A percentile compares a stretch with the other conserved stretches of the same genome.
Evolutionary conservation across 2,329 filamentous ascomycete species (phyloP).

Genomic region (Monosporascus sp.): DNA sequence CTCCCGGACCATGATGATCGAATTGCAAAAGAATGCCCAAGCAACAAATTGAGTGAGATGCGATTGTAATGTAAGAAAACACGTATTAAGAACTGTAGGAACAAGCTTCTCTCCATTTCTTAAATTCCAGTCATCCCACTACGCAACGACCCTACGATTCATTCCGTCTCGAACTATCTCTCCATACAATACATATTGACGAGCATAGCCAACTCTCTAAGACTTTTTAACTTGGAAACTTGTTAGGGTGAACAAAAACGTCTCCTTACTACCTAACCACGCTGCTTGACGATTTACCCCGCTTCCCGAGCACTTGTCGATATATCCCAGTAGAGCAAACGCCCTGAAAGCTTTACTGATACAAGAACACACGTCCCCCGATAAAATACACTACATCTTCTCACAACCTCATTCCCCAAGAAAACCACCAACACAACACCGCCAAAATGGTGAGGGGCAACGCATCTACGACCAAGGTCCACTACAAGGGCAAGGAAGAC

Average conservation of each 20-base stretch:
- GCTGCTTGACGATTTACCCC: not conserved
- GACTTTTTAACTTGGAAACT: not conserved
- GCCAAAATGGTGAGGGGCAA: constrained; percentile 66
- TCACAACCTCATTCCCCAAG: constrained; percentile 2
- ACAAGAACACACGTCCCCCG: constrained; percentile 2
- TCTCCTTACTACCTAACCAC: not conserved
- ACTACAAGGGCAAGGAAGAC: constrained; percentile 68
- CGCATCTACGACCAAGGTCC: constrained; percentile 66
- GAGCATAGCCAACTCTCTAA: not conserved
- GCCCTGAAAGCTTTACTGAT: not conserved
- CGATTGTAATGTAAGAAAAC: not conserved
- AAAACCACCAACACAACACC: constrained; percentile 7
- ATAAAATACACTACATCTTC: constrained; percentile 5
- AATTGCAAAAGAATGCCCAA: not conserved
- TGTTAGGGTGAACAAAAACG: not conserved
- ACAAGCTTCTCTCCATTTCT: too few species aligned
- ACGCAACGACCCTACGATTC: not conserved
- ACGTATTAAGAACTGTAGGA: not conserved
- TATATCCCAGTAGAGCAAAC: constrained; percentile 1
- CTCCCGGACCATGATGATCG: not conserved
- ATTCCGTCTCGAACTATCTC: not conserved
- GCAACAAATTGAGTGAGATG: not conserved
- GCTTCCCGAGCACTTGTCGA: not conserved
- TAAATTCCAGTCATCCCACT: too few species aligned
- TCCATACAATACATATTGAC: not conserved